These are phyloP conservation scores for Geotrichum reessii DNA, from an alignment of 1,139 yeast genomes.

Conservation along the genomic window DNA sequence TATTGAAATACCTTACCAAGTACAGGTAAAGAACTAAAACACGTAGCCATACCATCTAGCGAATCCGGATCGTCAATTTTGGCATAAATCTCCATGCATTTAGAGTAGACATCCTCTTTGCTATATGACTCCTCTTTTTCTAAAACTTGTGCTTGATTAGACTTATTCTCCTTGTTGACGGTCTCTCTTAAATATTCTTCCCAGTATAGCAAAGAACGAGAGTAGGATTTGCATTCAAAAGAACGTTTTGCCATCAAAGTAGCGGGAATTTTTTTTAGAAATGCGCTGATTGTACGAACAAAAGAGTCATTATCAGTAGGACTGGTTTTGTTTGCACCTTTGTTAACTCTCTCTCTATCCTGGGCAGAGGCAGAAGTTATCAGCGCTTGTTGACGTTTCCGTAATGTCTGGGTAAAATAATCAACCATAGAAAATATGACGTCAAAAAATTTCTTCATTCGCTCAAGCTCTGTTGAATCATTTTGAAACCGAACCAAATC, in stretches of 20 bases:
- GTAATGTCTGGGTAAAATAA: slow-evolving; percentile 73
- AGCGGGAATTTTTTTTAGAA: slow-evolving; percentile 56
- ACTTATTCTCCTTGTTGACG: slow-evolving; percentile 21
- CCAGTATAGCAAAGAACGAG: slow-evolving; percentile 79
- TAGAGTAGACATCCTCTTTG: slow-evolving; percentile 27
- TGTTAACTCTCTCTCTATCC: slow-evolving; percentile 11
- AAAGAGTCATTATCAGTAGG: slow-evolving; percentile 20
- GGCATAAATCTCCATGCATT: slow-evolving; percentile 72
- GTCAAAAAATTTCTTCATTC: slow-evolving; percentile 48
- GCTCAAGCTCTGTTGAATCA: slow-evolving; percentile 44
- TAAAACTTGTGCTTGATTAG: slow-evolving; percentile 21
- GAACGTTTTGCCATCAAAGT: slow-evolving; percentile 71
- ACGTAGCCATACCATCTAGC: slow-evolving; percentile 75
- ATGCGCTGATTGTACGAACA: slow-evolving; percentile 35
- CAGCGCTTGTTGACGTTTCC: slow-evolving; percentile 33
- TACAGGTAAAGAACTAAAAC: slow-evolving; percentile 63
- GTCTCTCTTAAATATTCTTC: slow-evolving; percentile 64
- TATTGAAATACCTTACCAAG: slow-evolving; percentile 70
- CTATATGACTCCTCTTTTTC: slow-evolving; percentile 38
- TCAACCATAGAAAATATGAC: slow-evolving; percentile 75
- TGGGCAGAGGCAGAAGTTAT: slow-evolving; percentile 18
- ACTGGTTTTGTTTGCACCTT: slow-evolving; percentile 4
- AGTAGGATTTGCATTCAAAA: slow-evolving; percentile 77
- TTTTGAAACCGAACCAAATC: slow-evolving; percentile 36
- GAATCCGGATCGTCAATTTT: slow-evolving; percentile 87